Base-by-base conservation (phyloP, 2,329 filamentous ascomycete genomes). In the Didymella lethalis region DNA sequence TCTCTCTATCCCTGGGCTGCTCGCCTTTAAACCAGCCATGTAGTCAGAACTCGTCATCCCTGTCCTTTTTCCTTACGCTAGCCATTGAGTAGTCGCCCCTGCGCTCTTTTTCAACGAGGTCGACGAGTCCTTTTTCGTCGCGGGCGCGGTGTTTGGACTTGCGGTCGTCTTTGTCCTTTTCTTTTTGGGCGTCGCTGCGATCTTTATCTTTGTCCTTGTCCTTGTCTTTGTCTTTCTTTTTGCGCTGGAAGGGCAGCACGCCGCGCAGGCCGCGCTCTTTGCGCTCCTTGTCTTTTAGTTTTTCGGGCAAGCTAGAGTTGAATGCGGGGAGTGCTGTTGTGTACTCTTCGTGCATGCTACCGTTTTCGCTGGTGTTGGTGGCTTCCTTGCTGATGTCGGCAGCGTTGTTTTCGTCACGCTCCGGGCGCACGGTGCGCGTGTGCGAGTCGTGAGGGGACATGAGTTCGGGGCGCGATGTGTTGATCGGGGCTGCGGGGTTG, bases 241-340 rank as follows among this genome's bases (percentile, higher is more conserved):
- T 76, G 6, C 74, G 72, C 58, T 72, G 68, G 57, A 77, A 77
- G 1, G 73, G 74, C 7, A 77, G 60, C 6, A 81, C 73, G 5
- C 73, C 74, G 8, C 77, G 71, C 48, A 80, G 66, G 6, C 78
- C 73, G 36, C 78, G 74, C 59, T 79, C 72, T 38, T 70, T 77
- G n/a, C 71, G 72, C 53, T 78, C 76, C 41, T 73, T 75, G 23
- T 75, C 71, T 43, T 76, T 75, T 41, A 70, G 29, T 18, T 56
- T 58, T n/a, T 72, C 68, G 31, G 71, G 69, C 25, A 2, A 54
- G 7, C 16, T 7, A 50, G 38, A 74, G 73, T 71, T 72, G 52
- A 77, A 75, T 8, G 68, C 66, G 0, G 76, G 76, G 2, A 78
- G 62, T 0, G 76, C 76, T 1, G 75, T 78, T 0, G 76, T 75